Evolutionary conservation across 331 rosid species (phyloP), one percentile per base, ranked within the genome.

Genomic region (Erythrophleum ivorense): DNA sequence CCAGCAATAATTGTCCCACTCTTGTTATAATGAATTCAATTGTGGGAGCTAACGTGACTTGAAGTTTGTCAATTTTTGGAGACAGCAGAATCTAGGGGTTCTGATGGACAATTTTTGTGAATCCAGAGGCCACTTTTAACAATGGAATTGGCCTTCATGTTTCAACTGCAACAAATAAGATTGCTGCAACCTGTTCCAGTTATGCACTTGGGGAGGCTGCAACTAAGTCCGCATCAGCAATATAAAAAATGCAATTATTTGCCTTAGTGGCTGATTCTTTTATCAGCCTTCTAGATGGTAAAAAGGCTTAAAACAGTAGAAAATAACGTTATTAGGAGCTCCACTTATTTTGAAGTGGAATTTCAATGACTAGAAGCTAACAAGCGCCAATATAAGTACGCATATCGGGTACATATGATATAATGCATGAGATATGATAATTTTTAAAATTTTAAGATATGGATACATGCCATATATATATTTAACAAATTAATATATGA

Each of bases 331-430:
- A 81, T 76, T 77, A 21, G 79, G 75, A 71, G 71, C 41, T 85
- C 82, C 88, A 81, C 85, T 81, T 54, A 77, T 53, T 53, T 33
- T 36, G 57, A 15, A 84, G 87, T 80, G 82, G 87, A 71, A 59
- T 15, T 45, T 19, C 57, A 59, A 64, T 75, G 55, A 46, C 68
- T 70, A 71, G 33, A 24, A 24, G 29, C 0, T 24, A 24, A 24
- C 29, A 24, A 24, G 1, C 29, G 29, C 29, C 29, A 24, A 24
- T 24, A 24, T 24, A 24, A 24, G 29, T 24, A 24, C 1, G 29
- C 29, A 24, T 24, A 24, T 0, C 0, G 29, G 29, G 29, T 24
- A 24, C 29, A 24, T 24, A 24, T 24, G 29, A 24, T 24, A 24
- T 24, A 24, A 24, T 24, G 1, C 29, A 24, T 24, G 29, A 24